A percentile compares a stretch with the other conserved stretches of the same genome.
Conservation (phyloP, 2,329 filamentous ascomycete genomes). For the Talaromyces sp. region DNA sequence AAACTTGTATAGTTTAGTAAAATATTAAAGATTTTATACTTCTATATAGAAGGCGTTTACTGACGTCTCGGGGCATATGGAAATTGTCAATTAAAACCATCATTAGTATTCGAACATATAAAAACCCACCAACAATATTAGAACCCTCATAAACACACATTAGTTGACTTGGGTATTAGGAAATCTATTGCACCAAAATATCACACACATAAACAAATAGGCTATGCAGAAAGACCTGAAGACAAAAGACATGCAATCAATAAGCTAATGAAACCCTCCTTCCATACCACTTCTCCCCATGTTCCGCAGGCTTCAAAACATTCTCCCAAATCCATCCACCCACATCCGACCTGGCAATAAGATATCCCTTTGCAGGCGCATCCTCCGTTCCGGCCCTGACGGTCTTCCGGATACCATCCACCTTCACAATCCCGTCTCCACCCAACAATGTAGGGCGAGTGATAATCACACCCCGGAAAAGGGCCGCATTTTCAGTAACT, state of each 20-base stretch:
- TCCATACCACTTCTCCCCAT: conserved; percentile 25
- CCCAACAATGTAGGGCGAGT: conserved; percentile 37
- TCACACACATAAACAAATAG: not conserved
- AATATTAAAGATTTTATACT: not conserved
- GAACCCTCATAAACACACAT: not conserved
- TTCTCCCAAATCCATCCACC: conserved; percentile 37
- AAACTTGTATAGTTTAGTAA: not conserved
- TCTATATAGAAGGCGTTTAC: not conserved
- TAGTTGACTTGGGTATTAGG: not conserved
- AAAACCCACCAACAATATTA: not conserved
- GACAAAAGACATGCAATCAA: no score
- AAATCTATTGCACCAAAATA: not conserved
- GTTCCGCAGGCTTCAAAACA: conserved; percentile 23
- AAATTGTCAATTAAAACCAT: not conserved
- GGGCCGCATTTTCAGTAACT: conserved; percentile 26
- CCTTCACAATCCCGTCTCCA: conserved; percentile 29
- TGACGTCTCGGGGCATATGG: not conserved
- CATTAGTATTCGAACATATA: not conserved
- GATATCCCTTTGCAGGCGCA: conserved; percentile 35
- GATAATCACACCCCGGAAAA: conserved; percentile 28
- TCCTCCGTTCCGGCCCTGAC: conserved; percentile 32
- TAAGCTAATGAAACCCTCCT: conserved; percentile 26
- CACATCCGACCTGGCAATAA: conserved; percentile 37
- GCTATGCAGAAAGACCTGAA: no score
- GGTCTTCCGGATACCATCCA: conserved; percentile 26